Conservation (phyloP, 352 stramenopile genomes). For the Phytopythium chamaehyphon region DNA sequence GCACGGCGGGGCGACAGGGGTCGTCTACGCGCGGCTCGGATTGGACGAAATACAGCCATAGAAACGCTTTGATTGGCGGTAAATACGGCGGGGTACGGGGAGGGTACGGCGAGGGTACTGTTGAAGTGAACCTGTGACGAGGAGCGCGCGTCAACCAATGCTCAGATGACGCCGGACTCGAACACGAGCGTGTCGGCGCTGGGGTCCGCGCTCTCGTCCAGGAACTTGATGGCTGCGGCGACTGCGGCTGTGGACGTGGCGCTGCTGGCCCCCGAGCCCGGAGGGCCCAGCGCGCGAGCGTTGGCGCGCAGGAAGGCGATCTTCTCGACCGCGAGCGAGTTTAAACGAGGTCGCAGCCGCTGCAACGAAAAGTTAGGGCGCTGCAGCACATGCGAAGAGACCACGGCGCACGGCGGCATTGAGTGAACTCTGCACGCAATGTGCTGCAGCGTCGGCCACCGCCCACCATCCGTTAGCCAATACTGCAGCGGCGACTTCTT, state of each 20-base stretch:
- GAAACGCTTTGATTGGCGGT: no score
- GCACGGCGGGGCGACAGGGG: no score
- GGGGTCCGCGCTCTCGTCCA: slow-evolving; percentile 1
- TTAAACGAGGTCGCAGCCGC: slow-evolving; percentile 10
- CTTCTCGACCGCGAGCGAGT: slow-evolving; percentile 19
- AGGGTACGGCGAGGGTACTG: background rate
- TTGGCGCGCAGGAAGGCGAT: slow-evolving; percentile 29
- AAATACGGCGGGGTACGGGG: no score
- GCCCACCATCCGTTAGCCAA: slow-evolving; percentile 44
- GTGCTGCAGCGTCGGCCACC: slow-evolving; percentile 41
- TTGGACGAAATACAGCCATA: no score
- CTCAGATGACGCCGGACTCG: background rate
- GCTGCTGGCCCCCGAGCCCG: background rate
- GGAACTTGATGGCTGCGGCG: background rate
- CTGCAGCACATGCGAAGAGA: slow-evolving; percentile 5
- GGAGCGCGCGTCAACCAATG: background rate
- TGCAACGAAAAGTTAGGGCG: slow-evolving; percentile 6
- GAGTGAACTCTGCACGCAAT: slow-evolving; percentile 37
- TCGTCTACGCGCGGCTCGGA: no score
- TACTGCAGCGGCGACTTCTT: slow-evolving; percentile 48
- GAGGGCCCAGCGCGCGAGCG: slow-evolving; percentile 11
- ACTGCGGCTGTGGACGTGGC: background rate
- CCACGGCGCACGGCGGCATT: slow-evolving; percentile 23
- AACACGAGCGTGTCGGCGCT: slow-evolving; percentile 1
- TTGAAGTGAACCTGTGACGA: slow-evolving; percentile 2